Conservation (phyloP, 2,329 filamentous ascomycete species). For the Claviceps paspali region DNA sequence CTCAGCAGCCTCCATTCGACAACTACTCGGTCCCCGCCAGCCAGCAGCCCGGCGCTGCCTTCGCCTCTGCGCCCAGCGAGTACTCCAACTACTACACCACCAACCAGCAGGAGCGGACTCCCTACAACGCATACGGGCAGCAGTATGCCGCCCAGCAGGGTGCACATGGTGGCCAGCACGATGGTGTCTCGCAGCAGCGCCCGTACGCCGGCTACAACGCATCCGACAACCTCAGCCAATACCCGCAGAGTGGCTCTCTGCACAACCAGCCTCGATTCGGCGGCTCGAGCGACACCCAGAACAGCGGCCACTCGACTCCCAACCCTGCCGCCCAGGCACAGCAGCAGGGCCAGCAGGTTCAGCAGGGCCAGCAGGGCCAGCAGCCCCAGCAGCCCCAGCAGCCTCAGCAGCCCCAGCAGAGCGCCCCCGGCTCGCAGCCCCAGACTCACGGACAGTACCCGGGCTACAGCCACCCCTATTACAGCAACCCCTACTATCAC, state of each 20-base stretch:
- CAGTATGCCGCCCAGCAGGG: conserved; percentile 41
- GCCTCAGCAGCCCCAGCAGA: conserved; percentile 21
- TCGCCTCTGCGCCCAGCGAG: conserved; percentile 62
- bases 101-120: conserved; percentile 54
- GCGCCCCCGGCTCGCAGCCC: conserved; percentile 27
- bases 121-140: conserved; percentile 67
- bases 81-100: conserved; percentile 78
- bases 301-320: conserved; percentile 81
- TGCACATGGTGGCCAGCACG: conserved; percentile 55
- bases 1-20: conserved; percentile 45
- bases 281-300: conserved; percentile 52
- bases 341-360: conserved; percentile 25
- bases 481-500: conserved; percentile 46
- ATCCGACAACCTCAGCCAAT: conserved; percentile 49
- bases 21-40: conserved; percentile 40
- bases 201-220: conserved; percentile 61
- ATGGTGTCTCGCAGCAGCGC: conserved; percentile 58
- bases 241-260: conserved; percentile 52
- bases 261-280: conserved; percentile 45
- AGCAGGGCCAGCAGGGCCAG: conserved; percentile 26
- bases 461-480: conserved; percentile 43
- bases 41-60: conserved; percentile 46
- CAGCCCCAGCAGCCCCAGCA: conserved; percentile 10
- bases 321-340: conserved; percentile 54
- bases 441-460: conserved; percentile 34